phyloP scores from a whole-genome alignment of 345 rosid species.

The Bruguiera parviflora region DNA sequence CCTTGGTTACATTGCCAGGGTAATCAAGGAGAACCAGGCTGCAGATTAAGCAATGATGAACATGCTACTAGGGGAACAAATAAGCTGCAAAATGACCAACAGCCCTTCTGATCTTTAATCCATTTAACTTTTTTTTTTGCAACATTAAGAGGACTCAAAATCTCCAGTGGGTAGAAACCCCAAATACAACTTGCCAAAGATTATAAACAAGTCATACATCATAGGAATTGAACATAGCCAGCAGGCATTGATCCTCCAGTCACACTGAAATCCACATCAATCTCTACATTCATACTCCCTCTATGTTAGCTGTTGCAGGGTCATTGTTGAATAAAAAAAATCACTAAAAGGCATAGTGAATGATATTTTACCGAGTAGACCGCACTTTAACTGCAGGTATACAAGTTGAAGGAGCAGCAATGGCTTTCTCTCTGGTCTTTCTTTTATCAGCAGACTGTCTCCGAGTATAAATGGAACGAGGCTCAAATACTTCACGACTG shows the following conservation, averaged over 20 bases:
- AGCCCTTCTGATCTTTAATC: background rate
- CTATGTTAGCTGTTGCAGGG: background rate
- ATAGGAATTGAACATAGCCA: background rate
- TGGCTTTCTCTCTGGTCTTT: constrained; percentile 36
- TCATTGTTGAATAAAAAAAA: background rate
- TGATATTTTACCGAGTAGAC: constrained; percentile 29
- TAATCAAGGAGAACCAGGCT: background rate
- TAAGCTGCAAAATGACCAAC: background rate
- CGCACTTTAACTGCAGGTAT: constrained; percentile 25
- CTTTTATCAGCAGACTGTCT: constrained; percentile 30
- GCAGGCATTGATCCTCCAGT: background rate
- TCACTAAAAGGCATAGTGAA: background rate
- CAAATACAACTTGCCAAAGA: background rate
- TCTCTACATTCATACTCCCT: background rate
- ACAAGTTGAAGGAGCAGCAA: constrained; percentile 23
- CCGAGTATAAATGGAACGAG: constrained; percentile 38
- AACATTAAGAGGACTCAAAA: background rate
- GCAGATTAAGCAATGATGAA: too few species aligned
- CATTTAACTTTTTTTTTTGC: background rate
- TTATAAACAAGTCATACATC: background rate
- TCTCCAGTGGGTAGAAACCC: background rate
- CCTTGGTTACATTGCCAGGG: too few species aligned
- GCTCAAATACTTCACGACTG: constrained; percentile 20
- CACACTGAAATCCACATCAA: background rate
- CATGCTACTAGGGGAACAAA: background rate